Percentiles rank a stretch among this genome's conserved stretches.
Evolutionary conservation across 495 filamentous ascomycete species (phyloP).

Genomic region (Venustampulla echinocandica): DNA sequence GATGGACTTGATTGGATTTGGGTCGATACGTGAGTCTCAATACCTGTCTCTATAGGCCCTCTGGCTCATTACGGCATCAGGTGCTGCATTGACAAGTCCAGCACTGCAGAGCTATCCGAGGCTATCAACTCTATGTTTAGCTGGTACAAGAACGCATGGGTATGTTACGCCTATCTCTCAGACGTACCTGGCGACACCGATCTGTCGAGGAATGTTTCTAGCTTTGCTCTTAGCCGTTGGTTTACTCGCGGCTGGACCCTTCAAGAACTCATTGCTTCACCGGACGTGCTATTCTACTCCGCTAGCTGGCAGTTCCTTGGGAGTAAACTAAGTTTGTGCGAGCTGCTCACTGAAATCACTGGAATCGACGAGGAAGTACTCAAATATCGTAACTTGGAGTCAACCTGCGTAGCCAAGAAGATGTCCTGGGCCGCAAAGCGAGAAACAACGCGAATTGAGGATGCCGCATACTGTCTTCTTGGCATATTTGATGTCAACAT

Average conservation of each 20-base stretch:
- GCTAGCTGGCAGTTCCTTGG: constrained; percentile 2
- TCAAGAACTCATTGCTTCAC: constrained; percentile 15
- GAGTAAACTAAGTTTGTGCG: background rate
- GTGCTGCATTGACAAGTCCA: constrained; percentile 31
- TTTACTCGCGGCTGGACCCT: constrained; percentile 13
- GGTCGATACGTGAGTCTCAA: constrained; percentile 40
- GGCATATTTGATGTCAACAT: constrained; percentile 24
- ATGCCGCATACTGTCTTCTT: constrained; percentile 23
- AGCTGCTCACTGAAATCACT: background rate
- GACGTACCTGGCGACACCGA: background rate
- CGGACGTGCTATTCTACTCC: constrained; percentile 7
- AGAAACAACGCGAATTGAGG: constrained; percentile 18
- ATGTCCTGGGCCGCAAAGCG: constrained; percentile 24
- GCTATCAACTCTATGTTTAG: constrained; percentile 34
- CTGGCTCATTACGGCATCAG: too few relatives aligned
- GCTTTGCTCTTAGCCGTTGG: background rate
- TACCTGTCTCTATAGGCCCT: too few relatives aligned
- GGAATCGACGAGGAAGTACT: background rate
- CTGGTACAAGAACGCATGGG: constrained; percentile 18
- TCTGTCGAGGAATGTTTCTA: background rate
- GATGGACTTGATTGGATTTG: constrained; percentile 26
- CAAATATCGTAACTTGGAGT: background rate
- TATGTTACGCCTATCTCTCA: constrained; percentile 16
- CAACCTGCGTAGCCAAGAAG: constrained; percentile 6
- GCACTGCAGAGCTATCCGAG: constrained; percentile 28